Base-by-base conservation (phyloP, 78 protist species). In the Chrysochromulina tobinii region DNA sequence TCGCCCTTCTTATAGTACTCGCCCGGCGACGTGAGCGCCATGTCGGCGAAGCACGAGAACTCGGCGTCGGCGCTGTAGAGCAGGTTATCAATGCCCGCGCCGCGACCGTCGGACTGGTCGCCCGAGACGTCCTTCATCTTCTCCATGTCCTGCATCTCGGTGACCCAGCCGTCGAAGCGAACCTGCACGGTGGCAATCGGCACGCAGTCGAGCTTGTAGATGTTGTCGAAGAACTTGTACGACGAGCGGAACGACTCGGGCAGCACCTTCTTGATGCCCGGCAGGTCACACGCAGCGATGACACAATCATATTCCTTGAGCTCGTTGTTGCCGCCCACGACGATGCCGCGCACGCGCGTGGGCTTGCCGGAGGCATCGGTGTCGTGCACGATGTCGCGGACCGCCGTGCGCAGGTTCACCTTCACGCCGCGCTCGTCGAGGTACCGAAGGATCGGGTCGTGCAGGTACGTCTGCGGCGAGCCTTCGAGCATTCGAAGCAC, bases 1-100 rank as follows among this genome's bases (percentile, higher is more conserved):
- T 90, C 89, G 8, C 92, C 88, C 66, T 59, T 67, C 88, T 81
- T 77, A 88, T 90, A 90, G 81, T 90, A 90, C 48, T 81, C 88
- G 89, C 53, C 77, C 2, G 92, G 92, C 21, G 67, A 50, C 66
- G 64, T 53, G 53, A 90, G 59, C 75, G 92, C 92, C 23, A 90
- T 88, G 88, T 90, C 92, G 66, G 92, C 92, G 81, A 90, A 90
- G 88, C 92, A 90, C 57, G 92, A 90, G 88, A 90, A 90, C 53
- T 90, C 92, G 38, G 68, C 92, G 81, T 90, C 92, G 58, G 83
- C 84, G 12, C 67, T 54, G 92, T 90, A 90, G 64, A 90, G 92
- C 17, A 90, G 92, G 88, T 90, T 90, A 61, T 90, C 92, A 58
- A 90, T 77, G 66, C 92, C 92, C 2, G 66, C 58, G 48, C 58